Base-by-base conservation (phyloP, 139 green algal genomes). In the Chlorella sp. region DNA sequence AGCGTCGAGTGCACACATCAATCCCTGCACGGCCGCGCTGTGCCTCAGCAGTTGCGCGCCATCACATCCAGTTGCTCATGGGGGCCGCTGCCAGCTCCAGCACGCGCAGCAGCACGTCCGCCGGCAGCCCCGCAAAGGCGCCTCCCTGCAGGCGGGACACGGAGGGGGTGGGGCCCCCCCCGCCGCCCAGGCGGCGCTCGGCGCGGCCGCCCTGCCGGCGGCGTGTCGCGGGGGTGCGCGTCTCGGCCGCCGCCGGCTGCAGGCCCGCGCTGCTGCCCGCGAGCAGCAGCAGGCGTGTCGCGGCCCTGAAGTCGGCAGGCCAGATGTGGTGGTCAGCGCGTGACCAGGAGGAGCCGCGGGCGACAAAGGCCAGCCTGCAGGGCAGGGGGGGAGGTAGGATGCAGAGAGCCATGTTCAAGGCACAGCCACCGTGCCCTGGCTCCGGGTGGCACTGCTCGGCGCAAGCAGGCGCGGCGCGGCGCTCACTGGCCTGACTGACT, bases 281-380 rank as follows among this genome's bases (percentile, higher is more conserved):
- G 29, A 64, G 56, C n/a, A 64, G 56, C 29, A 64, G n/a, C 8
- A 8, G 21, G 29, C 29, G 56, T 29, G 56, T 38, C 8, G 56
- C 56, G 29, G 56, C 56, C 56, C 40, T 64, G 56, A 64, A 64
- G 56, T 29, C 27, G 5, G 29, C 11, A 1, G 56, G 56, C 56
- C 56, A 64, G 29, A 40, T 29, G 56, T 41, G 29, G 56, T 64
- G 56, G 27, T 9, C 21, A 31, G 56, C 8, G 56, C 29, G 56
- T 29, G 15, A 42, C 56, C 56, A 64, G 29, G 56, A 5, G 53
- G 27, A 25, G 8, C 53, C 53, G 21, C 53, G 53, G 9, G 53
- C 53, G 27, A 61, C 53, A 36, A 64, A 64, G 29, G 17, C 29
- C 56, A 64, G 56, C 56, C 56, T 64, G 56, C 56, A 41, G 29